phyloP scores from a whole-genome alignment of 805 yeast species.

The Barnettozyma botsteinii region DNA sequence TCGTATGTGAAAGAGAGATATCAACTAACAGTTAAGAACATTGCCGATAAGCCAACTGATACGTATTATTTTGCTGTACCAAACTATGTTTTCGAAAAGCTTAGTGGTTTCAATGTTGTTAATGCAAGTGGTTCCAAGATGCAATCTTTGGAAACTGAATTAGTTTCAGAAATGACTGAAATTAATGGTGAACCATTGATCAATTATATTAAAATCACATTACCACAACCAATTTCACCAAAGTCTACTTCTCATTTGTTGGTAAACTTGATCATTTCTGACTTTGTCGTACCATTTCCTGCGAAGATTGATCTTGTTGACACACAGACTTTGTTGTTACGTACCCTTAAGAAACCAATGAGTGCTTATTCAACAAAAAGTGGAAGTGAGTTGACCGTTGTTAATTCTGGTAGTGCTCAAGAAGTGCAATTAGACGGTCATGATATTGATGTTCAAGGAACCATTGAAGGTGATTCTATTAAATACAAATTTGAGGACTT shows the following conservation, averaged over 20 bases:
- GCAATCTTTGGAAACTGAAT: conserved; percentile 17
- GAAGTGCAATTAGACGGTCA: conserved; percentile 33
- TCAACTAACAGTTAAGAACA: conserved; percentile 53
- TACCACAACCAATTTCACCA: conserved; percentile 67
- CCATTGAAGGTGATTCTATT: conserved; percentile 34
- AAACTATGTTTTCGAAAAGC: conserved; percentile 32
- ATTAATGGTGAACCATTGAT: conserved; percentile 25
- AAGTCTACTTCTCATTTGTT: conserved; percentile 44
- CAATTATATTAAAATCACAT: conserved; percentile 40
- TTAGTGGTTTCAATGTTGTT: conserved; percentile 42
- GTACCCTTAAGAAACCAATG: conserved; percentile 49
- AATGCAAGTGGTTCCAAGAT: conserved; percentile 20
- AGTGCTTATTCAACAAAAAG: conserved; percentile 53
- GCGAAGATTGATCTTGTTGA: conserved; percentile 51
- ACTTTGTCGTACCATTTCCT: conserved; percentile 57
- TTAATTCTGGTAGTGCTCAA: conserved; percentile 42
- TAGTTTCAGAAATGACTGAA: conserved; percentile 22
- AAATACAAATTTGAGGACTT: conserved; percentile 49
- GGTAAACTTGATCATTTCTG: conserved; percentile 43
- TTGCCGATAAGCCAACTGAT: conserved; percentile 44
- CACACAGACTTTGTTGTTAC: conserved; percentile 52
- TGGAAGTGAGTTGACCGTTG: conserved; percentile 36
- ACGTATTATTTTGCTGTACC: conserved; percentile 60
- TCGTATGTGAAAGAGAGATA: conserved; percentile 61
- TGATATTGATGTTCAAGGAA: conserved; percentile 32